These are phyloP conservation scores for Vitis cinerea DNA, from an alignment of 164 flowering plant species.

Conservation along the genomic window DNA sequence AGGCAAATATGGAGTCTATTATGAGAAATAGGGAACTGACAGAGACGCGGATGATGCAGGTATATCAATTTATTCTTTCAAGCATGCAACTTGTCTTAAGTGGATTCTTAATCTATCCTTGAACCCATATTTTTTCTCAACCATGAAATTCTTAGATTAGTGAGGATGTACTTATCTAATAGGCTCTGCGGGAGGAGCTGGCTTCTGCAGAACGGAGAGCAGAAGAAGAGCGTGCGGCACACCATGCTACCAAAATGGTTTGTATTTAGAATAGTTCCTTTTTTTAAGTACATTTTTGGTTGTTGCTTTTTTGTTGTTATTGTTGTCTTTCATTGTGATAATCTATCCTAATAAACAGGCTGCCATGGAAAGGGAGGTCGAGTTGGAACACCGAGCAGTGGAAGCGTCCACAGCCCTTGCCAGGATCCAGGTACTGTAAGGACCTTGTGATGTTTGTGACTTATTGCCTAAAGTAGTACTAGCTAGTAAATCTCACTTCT, in stretches of 20 bases:
- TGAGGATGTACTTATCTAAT: constrained; percentile 11
- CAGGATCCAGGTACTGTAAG: constrained; percentile 72
- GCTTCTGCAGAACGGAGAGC: constrained; percentile 84
- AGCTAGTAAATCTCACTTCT: too few relatives aligned
- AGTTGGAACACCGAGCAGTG: constrained; percentile 84
- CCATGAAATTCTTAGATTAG: constrained; percentile 5
- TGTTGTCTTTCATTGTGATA: constrained; percentile 2
- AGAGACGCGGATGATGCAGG: constrained; percentile 98
- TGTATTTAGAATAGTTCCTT: constrained; percentile 2
- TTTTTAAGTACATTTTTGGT: constrained; percentile 2
- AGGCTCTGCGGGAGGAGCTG: constrained; percentile 96
- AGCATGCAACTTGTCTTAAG: not conserved
- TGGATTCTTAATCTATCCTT: not conserved
- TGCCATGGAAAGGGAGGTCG: constrained; percentile 96
- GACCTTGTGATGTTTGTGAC: constrained; percentile 8
- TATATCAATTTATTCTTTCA: constrained; percentile 18
- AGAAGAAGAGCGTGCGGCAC: constrained; percentile 95
- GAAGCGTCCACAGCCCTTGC: constrained; percentile 92
- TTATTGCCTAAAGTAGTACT: not conserved
- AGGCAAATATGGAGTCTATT: constrained; percentile 91
- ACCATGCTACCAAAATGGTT: constrained; percentile 93
- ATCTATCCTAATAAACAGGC: constrained; percentile 51
- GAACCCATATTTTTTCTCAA: constrained; percentile 1
- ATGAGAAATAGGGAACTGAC: constrained; percentile 93
- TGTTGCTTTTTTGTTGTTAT: constrained; percentile 2